Conservation (phyloP, 2,329 filamentous ascomycete genomes). For the Exophiala xenobiotica region DNA sequence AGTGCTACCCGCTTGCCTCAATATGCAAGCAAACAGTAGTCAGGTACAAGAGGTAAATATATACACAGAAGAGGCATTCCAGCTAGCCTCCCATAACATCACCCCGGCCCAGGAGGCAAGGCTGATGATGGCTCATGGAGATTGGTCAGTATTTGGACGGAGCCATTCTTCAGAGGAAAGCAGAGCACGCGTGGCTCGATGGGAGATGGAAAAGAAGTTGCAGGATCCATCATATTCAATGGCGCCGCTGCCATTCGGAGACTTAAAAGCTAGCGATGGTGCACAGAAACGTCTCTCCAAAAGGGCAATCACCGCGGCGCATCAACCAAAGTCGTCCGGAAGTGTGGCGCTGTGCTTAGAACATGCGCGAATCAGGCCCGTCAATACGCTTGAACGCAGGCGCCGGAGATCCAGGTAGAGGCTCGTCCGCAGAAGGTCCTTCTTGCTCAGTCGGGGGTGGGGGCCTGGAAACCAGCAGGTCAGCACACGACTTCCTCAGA, state of each 20-base stretch:
- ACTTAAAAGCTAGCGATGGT: no score
- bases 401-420: slow-evolving; percentile 26
- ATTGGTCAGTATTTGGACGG: no score
- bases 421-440: slow-evolving; percentile 19
- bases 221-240: no score
- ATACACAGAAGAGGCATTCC: neutral
- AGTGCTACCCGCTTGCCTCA: neutral
- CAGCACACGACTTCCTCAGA: neutral
- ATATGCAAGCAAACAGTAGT: neutral
- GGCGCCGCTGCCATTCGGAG: no score
- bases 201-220: no score
- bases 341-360: neutral
- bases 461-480: slow-evolving; percentile 18
- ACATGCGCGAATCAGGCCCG: slow-evolving; percentile 2
- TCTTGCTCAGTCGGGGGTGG: slow-evolving; percentile 29
- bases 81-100: neutral
- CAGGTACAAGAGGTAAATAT: neutral
- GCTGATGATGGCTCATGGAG: no score
- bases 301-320: no score
- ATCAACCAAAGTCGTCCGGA: neutral
- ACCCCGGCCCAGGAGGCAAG: no score
- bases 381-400: slow-evolving; percentile 30
- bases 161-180: no score
- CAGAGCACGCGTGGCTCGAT: no score
- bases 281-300: no score